Conservation (phyloP, 169 alveolate species). For the Eimeria tenella region DNA sequence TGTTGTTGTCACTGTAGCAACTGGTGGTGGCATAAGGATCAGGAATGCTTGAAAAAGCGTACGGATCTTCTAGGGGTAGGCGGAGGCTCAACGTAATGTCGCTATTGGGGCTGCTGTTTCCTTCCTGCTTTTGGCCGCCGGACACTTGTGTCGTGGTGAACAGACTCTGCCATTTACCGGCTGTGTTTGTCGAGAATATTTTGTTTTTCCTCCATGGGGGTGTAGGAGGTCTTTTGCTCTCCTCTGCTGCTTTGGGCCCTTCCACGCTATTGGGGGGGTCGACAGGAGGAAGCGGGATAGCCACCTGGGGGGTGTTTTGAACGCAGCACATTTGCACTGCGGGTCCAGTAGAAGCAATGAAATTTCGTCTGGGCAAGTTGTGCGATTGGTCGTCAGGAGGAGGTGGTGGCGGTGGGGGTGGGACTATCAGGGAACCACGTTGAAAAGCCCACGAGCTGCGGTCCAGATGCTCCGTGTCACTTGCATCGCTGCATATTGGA, state of each 20-base stretch:
- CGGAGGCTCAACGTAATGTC: background rate
- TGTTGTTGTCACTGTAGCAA: conserved; percentile 13
- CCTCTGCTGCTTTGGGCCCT: background rate
- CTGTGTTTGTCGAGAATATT: background rate
- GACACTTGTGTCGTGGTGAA: background rate
- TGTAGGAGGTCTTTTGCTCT: conserved; percentile 32
- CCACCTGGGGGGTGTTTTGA: background rate
- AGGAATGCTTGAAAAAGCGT: background rate
- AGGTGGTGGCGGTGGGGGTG: conserved; percentile 64
- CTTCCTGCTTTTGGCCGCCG: background rate
- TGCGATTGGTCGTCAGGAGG: conserved; percentile 40
- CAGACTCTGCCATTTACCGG: background rate
- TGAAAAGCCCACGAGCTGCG: conserved; percentile 21
- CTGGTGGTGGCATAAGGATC: conserved; percentile 46
- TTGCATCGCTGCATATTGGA: conserved; percentile 60
- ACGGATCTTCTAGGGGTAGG: conserved; percentile 37
- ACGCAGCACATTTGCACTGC: conserved; percentile 23
- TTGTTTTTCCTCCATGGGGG: conserved; percentile 53
- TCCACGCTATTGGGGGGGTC: conserved; percentile 40
- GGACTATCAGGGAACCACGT: conserved; percentile 1
- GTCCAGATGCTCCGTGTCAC: conserved; percentile 44
- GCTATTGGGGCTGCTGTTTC: background rate
- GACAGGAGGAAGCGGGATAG: conserved; percentile 63
- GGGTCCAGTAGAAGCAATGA: background rate
- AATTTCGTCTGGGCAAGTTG: background rate